These are phyloP conservation scores for Chamaenerion angustifolium DNA, from an alignment of 345 rosid species.

Conservation along the genomic window DNA sequence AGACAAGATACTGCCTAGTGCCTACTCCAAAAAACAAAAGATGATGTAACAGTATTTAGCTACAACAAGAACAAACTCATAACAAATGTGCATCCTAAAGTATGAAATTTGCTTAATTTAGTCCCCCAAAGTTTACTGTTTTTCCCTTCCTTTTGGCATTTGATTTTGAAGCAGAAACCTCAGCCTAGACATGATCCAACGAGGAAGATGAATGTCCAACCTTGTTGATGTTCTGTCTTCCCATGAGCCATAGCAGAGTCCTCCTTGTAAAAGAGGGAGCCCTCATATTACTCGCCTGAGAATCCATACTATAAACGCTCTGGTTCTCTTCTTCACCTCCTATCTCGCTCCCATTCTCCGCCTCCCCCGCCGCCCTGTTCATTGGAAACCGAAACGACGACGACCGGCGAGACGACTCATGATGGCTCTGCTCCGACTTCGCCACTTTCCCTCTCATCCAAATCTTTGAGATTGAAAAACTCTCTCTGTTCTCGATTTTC, in stretches of 20 bases:
- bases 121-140: too few species aligned
- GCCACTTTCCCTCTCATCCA: slow-evolving; percentile 68
- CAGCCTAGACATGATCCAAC: slow-evolving; percentile 26
- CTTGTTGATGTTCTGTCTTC: slow-evolving; percentile 50
- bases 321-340: slow-evolving; percentile 32
- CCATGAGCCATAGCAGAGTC: slow-evolving; percentile 81
- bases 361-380: slow-evolving; percentile 19
- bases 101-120: too few species aligned
- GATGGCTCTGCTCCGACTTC: too few species aligned
- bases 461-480: slow-evolving; percentile 76
- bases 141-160: too few species aligned
- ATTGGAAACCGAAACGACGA: slow-evolving; percentile 44
- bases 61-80: too few species aligned
- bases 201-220: slow-evolving; percentile 68
- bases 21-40: too few species aligned
- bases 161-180: slow-evolving; percentile 4
- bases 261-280: slow-evolving; percentile 85
- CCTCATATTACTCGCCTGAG: slow-evolving; percentile 31
- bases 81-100: too few species aligned
- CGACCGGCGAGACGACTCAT: slow-evolving; percentile 48
- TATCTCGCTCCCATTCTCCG: slow-evolving; percentile 21
- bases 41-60: too few species aligned
- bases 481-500: slow-evolving; percentile 39
- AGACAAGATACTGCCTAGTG: too few species aligned
- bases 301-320: slow-evolving; percentile 24